Percentiles rank a stretch among this genome's conserved stretches.
These are phyloP conservation scores for Stellera chamaejasme DNA, from an alignment of 345 rosid genomes.

Conservation along the genomic window DNA sequence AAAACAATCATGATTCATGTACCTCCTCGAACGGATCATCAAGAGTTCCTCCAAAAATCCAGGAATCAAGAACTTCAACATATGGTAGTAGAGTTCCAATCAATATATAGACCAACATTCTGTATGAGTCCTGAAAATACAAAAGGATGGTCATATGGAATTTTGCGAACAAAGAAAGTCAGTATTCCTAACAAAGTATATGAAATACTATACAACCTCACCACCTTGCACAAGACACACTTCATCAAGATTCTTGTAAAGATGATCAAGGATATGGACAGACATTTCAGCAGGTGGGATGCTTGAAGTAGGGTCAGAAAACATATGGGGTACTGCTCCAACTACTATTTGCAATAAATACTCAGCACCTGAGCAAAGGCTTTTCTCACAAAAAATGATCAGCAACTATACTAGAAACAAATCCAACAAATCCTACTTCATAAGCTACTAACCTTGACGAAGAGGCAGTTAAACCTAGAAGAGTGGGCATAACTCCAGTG, in stretches of 20 bases:
- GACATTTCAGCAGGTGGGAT: slow-evolving; percentile 54
- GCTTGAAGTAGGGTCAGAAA: slow-evolving; percentile 39
- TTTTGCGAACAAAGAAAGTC: slow-evolving; percentile 8
- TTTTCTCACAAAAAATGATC: slow-evolving; percentile 24
- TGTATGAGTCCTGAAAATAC: slow-evolving; percentile 64
- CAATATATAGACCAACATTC: slow-evolving; percentile 71
- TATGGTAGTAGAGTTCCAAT: slow-evolving; percentile 73
- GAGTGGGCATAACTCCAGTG: slow-evolving; percentile 45
- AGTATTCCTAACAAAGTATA: slow-evolving; percentile 10
- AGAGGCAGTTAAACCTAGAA: slow-evolving; percentile 72
- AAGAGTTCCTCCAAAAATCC: slow-evolving; percentile 85
- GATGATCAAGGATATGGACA: slow-evolving; percentile 68
- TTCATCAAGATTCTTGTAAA: slow-evolving; percentile 69
- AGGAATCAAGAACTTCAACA: slow-evolving; percentile 72
- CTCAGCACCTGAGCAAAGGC: slow-evolving; percentile 70
- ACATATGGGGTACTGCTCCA: slow-evolving; percentile 57
- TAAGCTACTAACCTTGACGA: slow-evolving; percentile 50
- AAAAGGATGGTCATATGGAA: slow-evolving; percentile 9
- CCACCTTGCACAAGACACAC: slow-evolving; percentile 84
- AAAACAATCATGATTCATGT: slow-evolving; percentile 5
- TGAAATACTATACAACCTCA: slow-evolving; percentile 52
- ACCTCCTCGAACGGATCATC: slow-evolving; percentile 98
- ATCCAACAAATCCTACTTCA: not conserved
- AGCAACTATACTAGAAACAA: slow-evolving; percentile 23
- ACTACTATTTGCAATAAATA: slow-evolving; percentile 58